These are phyloP conservation scores for Crithidia bombi DNA, from an alignment of 208 protist genomes.

Conservation along the genomic window DNA sequence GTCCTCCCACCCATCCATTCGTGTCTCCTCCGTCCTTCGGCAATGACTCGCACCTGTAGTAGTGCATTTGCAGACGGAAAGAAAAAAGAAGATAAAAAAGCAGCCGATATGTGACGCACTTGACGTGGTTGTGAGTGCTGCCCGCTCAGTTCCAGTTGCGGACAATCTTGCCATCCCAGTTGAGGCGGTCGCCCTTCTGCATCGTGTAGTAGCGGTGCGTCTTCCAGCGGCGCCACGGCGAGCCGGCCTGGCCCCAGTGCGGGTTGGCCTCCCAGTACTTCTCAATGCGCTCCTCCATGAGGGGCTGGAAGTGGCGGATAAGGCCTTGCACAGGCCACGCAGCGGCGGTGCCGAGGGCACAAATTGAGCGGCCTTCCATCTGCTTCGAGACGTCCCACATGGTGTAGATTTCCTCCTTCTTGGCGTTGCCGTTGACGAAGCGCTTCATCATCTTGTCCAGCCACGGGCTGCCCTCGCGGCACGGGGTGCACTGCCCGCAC, in stretches of 20 bases:
- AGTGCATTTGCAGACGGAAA: too few relatives aligned
- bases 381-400: slow-evolving; percentile 97
- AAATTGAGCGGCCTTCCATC: slow-evolving; percentile 99
- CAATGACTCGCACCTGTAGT: too few relatives aligned
- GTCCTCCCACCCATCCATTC: too few relatives aligned
- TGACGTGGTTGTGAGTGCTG: background rate
- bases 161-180: slow-evolving; percentile 90
- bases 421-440: slow-evolving; percentile 96
- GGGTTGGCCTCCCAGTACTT: slow-evolving; percentile 89
- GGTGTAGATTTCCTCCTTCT: slow-evolving; percentile 97
- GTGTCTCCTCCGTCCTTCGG: too few relatives aligned
- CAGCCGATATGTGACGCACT: background rate
- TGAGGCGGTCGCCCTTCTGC: slow-evolving; percentile 88
- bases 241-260: slow-evolving; percentile 84
- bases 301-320: slow-evolving; percentile 96
- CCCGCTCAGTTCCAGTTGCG: slow-evolving; percentile 82
- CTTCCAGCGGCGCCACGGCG: slow-evolving; percentile 86
- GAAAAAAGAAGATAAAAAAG: slow-evolving; percentile 16
- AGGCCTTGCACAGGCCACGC: slow-evolving; percentile 99
- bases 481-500: slow-evolving; percentile 99
- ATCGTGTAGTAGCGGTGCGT: slow-evolving; percentile 91
- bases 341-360: slow-evolving; percentile 98
- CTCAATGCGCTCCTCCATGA: slow-evolving; percentile 96
- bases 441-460: slow-evolving; percentile 97
- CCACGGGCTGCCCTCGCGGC: slow-evolving; percentile 97